Evolutionary conservation across 2,329 filamentous ascomycete genomes (phyloP), one percentile per base, ranked within the genome.

Genomic region (Cladorrhinum sp.): DNA sequence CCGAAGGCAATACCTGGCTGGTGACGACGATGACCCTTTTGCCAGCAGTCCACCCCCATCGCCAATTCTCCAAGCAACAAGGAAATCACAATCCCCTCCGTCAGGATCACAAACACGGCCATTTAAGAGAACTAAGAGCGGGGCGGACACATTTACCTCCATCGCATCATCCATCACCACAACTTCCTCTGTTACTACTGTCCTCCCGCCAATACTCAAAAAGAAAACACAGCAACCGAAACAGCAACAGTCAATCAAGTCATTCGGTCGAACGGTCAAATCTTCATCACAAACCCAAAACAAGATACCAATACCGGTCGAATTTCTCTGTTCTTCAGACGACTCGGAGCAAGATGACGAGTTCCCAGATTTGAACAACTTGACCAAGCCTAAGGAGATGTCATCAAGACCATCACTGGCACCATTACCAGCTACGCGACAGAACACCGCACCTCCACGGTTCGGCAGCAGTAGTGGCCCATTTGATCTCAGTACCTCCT

Each of bases 11-110:
- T 50, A 24, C 16, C 2, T 24, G 7, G 38, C n/a, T 60, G 58
- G 27, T 45, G 8, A 18, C 16, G 41, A 20, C 16, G 41, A 45
- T 16, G 38, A 50, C 38, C 41, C 41, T 5, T 20, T 27, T 13
- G 5, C 16, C 20, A 27, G 27, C 41, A 45, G 41, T 12, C 41
- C 41, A 12, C 13, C 38, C 13, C 45, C 13, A 16, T 22, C 53
- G 9, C 48, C 23, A 5, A 25, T 45, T 45, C 4, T 27, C 36
- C 49, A n/a, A 41, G 20, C 16, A 32, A 71, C 20, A 75, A 73
- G 23, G 78, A 79, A 18, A 64, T 72, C 27, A n/a, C 23, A 27
- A 9, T 36, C 32, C 8, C 3, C 41, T 24, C 50, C 45, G 22
- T 50, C 50, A 23, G 23, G n/a, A 16, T 53, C 50, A 25, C 57